Percentiles rank a stretch among this genome's conserved stretches.
phyloP scores from a whole-genome alignment of 169 alveolate genomes.

The Sarcocystis neurona region DNA sequence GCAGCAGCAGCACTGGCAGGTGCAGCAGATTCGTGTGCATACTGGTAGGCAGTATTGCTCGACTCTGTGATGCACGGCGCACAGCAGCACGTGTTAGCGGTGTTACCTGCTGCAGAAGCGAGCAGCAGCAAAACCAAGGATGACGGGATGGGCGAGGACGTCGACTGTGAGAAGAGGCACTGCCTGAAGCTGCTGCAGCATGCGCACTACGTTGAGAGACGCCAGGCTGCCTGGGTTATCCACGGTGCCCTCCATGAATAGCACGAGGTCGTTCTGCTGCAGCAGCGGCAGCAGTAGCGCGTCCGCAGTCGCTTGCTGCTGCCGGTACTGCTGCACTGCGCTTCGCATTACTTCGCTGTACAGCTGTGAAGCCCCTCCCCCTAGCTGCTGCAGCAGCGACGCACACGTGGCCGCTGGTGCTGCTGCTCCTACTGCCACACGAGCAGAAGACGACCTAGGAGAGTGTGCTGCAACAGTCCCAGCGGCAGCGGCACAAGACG shows the following conservation, averaged over 20 bases:
- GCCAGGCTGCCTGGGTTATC: constrained; percentile 42
- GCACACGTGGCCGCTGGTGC: too few species aligned
- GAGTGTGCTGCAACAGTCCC: too few species aligned
- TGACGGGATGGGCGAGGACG: constrained; percentile 59
- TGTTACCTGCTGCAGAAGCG: not conserved
- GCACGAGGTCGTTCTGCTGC: constrained; percentile 53
- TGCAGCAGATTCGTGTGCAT: too few species aligned
- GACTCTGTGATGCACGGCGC: not conserved
- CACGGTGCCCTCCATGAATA: constrained; percentile 62
- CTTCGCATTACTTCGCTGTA: too few species aligned
- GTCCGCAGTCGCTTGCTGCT: constrained; percentile 33
- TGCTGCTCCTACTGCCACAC: too few species aligned
- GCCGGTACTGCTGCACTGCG: too few species aligned
- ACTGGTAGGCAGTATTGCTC: not conserved
- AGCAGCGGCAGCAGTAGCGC: constrained; percentile 46
- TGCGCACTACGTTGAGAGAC: constrained; percentile 59
- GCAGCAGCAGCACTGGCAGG: not conserved
- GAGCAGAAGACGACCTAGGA: too few species aligned
- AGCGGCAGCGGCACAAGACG: too few species aligned
- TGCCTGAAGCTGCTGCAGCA: constrained; percentile 62
- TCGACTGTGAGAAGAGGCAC: constrained; percentile 59
- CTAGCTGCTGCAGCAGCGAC: too few species aligned
- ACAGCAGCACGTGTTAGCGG: not conserved
- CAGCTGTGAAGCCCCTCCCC: too few species aligned
- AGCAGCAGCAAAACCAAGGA: constrained; percentile 49